phyloP scores from a whole-genome alignment of 768 basidiomycete species.

The Podaxis carcinomalis region DNA sequence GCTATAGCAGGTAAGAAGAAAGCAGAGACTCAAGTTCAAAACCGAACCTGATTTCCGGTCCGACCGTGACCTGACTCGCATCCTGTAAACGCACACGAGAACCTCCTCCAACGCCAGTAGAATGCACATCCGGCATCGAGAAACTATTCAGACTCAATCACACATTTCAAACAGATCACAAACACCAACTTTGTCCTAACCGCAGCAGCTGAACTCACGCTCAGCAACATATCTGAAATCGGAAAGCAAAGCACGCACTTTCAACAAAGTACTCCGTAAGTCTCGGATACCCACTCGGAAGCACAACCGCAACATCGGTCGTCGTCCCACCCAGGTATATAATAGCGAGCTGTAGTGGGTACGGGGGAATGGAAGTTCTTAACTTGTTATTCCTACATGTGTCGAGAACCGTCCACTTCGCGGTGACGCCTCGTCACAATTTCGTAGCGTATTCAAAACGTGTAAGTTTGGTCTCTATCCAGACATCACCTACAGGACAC shows the following conservation, averaged over 20 bases:
- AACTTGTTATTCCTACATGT: too few relatives aligned
- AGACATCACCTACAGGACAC: too few relatives aligned
- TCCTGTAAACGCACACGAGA: constrained; percentile 40
- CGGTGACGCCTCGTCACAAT: too few relatives aligned
- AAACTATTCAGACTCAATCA: constrained; percentile 25
- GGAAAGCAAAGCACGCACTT: constrained; percentile 14
- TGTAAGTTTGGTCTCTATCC: too few relatives aligned
- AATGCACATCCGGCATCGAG: constrained; percentile 53
- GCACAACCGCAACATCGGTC: constrained; percentile 58
- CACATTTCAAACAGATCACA: too few relatives aligned
- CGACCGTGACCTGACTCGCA: constrained; percentile 42
- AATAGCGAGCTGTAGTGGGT: too few relatives aligned
- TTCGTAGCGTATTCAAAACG: too few relatives aligned
- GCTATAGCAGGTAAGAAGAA: constrained; percentile 22
- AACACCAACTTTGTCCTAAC: constrained; percentile 44
- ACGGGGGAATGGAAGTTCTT: too few relatives aligned
- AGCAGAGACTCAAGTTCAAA: too few relatives aligned
- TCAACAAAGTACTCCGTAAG: constrained; percentile 62
- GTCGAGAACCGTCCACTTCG: too few relatives aligned
- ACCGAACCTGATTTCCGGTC: constrained; percentile 44
- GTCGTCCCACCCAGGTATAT: constrained; percentile 48
- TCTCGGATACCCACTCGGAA: constrained; percentile 56
- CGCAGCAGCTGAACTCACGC: constrained; percentile 38
- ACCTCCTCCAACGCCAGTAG: constrained; percentile 63
- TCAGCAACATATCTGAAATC: neutral